Percentiles rank a stretch among this genome's conserved stretches.
phyloP scores from a whole-genome alignment of 2,329 filamentous ascomycete species.

The Thielaviopsis punctulata region DNA sequence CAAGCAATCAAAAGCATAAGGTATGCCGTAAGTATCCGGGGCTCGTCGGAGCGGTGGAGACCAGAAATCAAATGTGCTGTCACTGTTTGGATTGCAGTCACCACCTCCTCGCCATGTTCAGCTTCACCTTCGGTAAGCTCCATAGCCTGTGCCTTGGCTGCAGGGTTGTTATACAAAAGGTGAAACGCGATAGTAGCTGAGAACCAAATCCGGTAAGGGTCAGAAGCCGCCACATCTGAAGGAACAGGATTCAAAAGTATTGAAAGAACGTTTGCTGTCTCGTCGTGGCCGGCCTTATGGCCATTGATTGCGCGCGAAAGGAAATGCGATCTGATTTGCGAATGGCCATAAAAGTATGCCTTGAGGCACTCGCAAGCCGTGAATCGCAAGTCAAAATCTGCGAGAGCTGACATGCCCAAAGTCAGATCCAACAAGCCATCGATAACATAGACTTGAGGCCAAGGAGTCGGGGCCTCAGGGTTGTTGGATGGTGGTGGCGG shows the following conservation, averaged over 20 bases:
- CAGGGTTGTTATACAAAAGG: constrained; percentile 60
- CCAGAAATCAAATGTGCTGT: constrained; percentile 72
- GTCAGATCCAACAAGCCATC: constrained; percentile 78
- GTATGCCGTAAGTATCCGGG: constrained; percentile 66
- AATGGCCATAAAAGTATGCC: constrained; percentile 74
- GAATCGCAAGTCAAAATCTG: constrained; percentile 62
- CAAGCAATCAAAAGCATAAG: constrained; percentile 77
- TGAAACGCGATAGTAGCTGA: constrained; percentile 77
- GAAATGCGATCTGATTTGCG: constrained; percentile 71
- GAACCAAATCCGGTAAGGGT: constrained; percentile 83
- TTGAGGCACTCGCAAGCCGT: constrained; percentile 83
- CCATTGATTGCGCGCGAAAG: constrained; percentile 77
- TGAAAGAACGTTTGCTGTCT: constrained; percentile 75
- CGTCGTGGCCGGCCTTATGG: constrained; percentile 57
- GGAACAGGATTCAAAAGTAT: constrained; percentile 56
- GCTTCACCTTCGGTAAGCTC: constrained; percentile 77
- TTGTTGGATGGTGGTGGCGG: constrained; percentile 20
- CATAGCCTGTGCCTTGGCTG: constrained; percentile 67
- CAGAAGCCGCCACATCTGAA: constrained; percentile 38
- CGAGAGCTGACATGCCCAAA: constrained; percentile 46
- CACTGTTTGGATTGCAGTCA: constrained; percentile 81
- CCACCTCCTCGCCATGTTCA: constrained; percentile 77
- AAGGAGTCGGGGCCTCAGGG: background rate
- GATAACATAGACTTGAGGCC: constrained; percentile 66
- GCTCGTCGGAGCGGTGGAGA: constrained; percentile 58